Evolutionary conservation across 352 stramenopile species (phyloP), one percentile per base, ranked within the genome.

Genomic region (Phytopythium litorale): DNA sequence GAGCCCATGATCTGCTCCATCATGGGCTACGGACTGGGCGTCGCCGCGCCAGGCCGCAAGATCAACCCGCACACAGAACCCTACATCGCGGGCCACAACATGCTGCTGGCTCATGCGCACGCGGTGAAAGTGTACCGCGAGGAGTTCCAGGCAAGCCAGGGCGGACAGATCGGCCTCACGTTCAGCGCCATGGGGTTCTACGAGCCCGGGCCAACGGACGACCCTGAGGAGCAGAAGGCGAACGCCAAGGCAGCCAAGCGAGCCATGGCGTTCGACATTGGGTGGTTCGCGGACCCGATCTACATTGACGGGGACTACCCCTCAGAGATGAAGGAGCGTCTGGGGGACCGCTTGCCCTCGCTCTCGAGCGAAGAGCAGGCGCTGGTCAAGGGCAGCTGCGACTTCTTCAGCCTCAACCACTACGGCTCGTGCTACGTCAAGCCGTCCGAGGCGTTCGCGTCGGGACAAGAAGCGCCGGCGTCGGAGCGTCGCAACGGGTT

Each of bases 351-450:
- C 12, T 73, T 98, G 43, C 92, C 94, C 9, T 63, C 61, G 51
- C 98, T 98, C 67, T 97, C 92, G 11, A 66, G 80, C 32, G 71
- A 91, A 32, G 75, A 97, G 66, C 76, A 87, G 58, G 78, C 85
- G 49, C 55, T 89, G 32, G 55, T 98, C 23, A 79, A 84, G 50
- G 84, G 79, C 25, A 97, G 83, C 42, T 77, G 64, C 33, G 96
- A 98, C 56, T 98, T 98, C 73, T 89, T 98, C 42, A 93, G 91
- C 3, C 67, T 98, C 4, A 98, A 98, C 76, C 89, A 97, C 71
- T 98, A 98, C 73, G 82, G 76, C 30, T 84, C 82, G 7, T 62
- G 61, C 45, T 84, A 77, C 49, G 58, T 66, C 7, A 71, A 64
- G 59, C 68, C 74, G 21, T 81, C 72, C 15, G 52, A 71, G 19